phyloP scores from a whole-genome alignment of 768 basidiomycete genomes.

The Tricholoma sp. region DNA sequence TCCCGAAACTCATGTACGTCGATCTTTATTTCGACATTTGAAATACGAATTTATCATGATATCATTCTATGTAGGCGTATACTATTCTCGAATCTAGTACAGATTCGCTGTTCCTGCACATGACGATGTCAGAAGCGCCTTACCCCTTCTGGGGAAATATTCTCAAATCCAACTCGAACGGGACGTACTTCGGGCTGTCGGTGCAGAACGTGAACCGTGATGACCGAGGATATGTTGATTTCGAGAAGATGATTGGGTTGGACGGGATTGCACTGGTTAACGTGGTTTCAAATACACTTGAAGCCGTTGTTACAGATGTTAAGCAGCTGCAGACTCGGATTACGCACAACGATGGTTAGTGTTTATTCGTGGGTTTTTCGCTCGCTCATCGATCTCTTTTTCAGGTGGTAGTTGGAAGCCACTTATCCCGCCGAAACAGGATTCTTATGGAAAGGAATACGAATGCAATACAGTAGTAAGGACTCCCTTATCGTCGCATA shows the following conservation, averaged over 20 bases:
- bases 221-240: conserved; percentile 83
- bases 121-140: conserved; percentile 81
- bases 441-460: conserved; percentile 74
- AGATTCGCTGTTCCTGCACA: conserved; percentile 88
- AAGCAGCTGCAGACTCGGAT: conserved; percentile 85
- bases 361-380: not conserved
- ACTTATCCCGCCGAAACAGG: conserved; percentile 64
- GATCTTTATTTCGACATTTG: not conserved
- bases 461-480: conserved; percentile 63
- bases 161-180: conserved; percentile 96
- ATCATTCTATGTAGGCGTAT: conserved; percentile 55
- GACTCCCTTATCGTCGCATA: not conserved
- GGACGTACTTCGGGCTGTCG: conserved; percentile 91
- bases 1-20: conserved; percentile 83
- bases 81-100: conserved; percentile 95
- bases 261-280: conserved; percentile 96
- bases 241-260: conserved; percentile 94
- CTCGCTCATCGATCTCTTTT: conserved; percentile 2
- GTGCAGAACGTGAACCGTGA: conserved; percentile 91
- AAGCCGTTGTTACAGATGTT: conserved; percentile 61
- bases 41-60: not conserved
- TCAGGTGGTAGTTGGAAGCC: conserved; percentile 85
- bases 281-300: conserved; percentile 74
- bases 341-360: conserved; percentile 92
- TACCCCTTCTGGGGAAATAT: conserved; percentile 85